Conservation (phyloP, 768 basidiomycete genomes). For the Suillus paluster region DNA sequence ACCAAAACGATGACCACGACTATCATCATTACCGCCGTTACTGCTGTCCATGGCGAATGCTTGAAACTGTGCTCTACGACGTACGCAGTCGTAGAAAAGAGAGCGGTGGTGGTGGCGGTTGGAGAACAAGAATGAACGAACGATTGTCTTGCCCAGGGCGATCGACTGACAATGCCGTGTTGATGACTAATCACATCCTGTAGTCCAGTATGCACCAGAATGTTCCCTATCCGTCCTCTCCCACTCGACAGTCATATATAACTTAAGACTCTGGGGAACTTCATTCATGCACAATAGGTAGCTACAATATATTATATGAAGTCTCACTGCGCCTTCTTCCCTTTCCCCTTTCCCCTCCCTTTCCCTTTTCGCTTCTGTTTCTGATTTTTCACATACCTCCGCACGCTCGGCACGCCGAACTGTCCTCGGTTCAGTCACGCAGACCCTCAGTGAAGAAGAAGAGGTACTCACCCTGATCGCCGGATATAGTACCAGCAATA, state of each 20-base stretch:
- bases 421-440: slow-evolving; percentile 32
- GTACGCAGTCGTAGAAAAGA: slow-evolving; percentile 14
- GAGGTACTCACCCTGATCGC: slow-evolving; percentile 56
- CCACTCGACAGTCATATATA: neutral
- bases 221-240: slow-evolving; percentile 21
- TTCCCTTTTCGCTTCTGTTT: slow-evolving; percentile 34
- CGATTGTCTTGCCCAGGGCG: slow-evolving; percentile 11
- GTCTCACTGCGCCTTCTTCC: slow-evolving; percentile 34
- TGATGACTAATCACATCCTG: slow-evolving; percentile 25
- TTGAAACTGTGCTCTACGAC: neutral
- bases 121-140: slow-evolving; percentile 16
- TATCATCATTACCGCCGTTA: slow-evolving; percentile 13
- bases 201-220: slow-evolving; percentile 36
- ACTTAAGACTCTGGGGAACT: neutral
- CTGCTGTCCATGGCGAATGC: slow-evolving; percentile 13
- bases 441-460: slow-evolving; percentile 9
- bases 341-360: too few species aligned
- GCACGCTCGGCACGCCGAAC: slow-evolving; percentile 68
- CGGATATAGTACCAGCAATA: slow-evolving; percentile 72
- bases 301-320: neutral
- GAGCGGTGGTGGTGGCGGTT: slow-evolving; percentile 24
- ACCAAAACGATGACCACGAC: slow-evolving; percentile 17
- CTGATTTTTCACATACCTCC: slow-evolving; percentile 52
- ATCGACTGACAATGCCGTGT: slow-evolving; percentile 7
- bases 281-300: slow-evolving; percentile 1